Evolutionary conservation across 2,329 filamentous ascomycete genomes (phyloP), one percentile per base, ranked within the genome.

Genomic region (Talaromyces sp.): DNA sequence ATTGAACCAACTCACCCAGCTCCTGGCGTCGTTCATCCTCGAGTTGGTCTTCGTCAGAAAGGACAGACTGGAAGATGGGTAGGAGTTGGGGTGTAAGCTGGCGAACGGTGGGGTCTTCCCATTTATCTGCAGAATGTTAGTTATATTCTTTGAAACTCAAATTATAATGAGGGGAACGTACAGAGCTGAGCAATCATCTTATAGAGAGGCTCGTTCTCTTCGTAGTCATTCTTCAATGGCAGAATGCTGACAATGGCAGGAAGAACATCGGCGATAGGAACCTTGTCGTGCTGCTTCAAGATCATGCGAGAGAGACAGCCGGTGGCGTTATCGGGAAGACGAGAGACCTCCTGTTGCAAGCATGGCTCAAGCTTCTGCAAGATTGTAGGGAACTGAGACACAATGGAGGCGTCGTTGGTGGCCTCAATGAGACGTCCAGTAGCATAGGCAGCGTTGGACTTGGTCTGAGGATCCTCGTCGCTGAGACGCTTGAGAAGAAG

Each of bases 151-250:
- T 11, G n/a, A 39, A 39, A 8, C 3, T 39, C 6, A 39, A n/a
- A n/a, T 2, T 33, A 39, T 39, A 1, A 15, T 3, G 13, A 44
- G 4, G 30, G 25, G 1, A 33, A 84, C 87, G 81, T 82, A 89
- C 86, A 97, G 66, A 98, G 84, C 76, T 90, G 88, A 76, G 91
- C 88, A 70, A 99, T 88, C 85, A 93, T 96, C 75, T 89, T 85
- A 79, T 89, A 99, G 63, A 98, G 88, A 9, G 95, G 92, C 70
- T 91, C 91, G 78, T 99, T 98, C 85, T 98, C 95, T 77, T 97
- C 92, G 70, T 86, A 98, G 75, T 98, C 95, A 73, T 96, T 93
- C 76, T 90, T 91, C 65, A 98, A 82, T 10, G 95, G 95, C 42
- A 98, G 84, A 30, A 93, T 84, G 64, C 85, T 84, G 61, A 96